Base-by-base conservation (phyloP, 1,139 yeast genomes). In the Meyerozyma carpophila region DNA sequence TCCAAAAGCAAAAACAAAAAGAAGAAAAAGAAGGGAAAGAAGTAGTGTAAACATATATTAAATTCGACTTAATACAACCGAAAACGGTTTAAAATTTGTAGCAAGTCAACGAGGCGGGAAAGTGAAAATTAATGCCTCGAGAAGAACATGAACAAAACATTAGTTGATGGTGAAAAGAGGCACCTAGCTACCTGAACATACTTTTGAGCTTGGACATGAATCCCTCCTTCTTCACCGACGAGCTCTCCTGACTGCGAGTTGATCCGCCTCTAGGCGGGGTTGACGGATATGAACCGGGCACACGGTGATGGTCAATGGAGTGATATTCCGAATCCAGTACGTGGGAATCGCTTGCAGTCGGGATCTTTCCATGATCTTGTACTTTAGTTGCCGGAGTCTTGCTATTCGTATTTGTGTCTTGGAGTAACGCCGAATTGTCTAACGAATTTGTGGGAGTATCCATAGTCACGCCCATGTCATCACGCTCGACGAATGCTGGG, bases 151-250 rank as follows among this genome's bases (percentile, higher is more conserved):
- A 41, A 24, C 43, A 42, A 25, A 40, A 18, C 32, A 39, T n/a
- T n/a, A 29, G 27, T 29, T 11, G 28, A 25, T 13, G 8, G 36
- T 11, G 10, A 39, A 27, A 3, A 10, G 7, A 27, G 13, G 13
- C 13, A 4, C 11, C 29, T 10, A 14, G 20, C 10, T 59, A 63
- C 51, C 50, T 62, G 53, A 70, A 70, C 38, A 70, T 61, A 27
- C 66, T 65, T 48, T 57, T 63, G 50, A 70, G 63, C 44, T 62
- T 59, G 21, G 70, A 57, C 40, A 70, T 51, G 43, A 70, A 56
- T 36, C 61, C 55, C 14, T 63, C 71, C 44, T 61, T 55, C 43
- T 52, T 64, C n/a, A 47, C 54, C 18, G 40, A 29, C 20, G 24
- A 3, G 44, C 18, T 8, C 28, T 40, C 18, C 39, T 44, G 20